Conservation (phyloP, 257 asterid genomes). For the Solanum appendiculatum region DNA sequence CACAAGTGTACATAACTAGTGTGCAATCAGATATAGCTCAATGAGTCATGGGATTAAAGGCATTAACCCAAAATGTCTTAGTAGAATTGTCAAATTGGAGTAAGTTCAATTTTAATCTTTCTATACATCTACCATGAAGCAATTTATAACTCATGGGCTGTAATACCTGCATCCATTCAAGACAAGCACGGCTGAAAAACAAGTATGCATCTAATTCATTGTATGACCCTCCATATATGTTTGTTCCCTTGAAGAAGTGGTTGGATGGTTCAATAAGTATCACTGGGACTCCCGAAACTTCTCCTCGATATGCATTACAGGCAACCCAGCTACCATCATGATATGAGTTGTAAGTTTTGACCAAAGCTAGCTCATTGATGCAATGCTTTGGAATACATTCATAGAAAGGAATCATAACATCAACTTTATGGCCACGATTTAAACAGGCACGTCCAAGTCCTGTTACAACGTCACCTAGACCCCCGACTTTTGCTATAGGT, state of each 20-base stretch:
- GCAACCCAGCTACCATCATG: slow-evolving; percentile 63
- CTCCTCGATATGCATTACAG: slow-evolving; percentile 53
- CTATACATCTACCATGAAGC: background rate
- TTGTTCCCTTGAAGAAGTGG: slow-evolving; percentile 66
- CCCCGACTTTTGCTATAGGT: slow-evolving; percentile 88
- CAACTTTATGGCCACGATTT: slow-evolving; percentile 62
- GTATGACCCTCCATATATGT: slow-evolving; percentile 83
- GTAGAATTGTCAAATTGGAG: background rate
- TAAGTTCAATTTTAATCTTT: background rate
- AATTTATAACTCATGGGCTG: background rate
- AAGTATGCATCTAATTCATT: slow-evolving; percentile 81
- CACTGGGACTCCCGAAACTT: slow-evolving; percentile 54
- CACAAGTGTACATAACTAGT: background rate
- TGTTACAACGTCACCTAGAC: slow-evolving; percentile 82
- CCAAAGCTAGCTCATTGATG: slow-evolving; percentile 36
- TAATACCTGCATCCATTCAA: slow-evolving; percentile 90
- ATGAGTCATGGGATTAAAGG: background rate
- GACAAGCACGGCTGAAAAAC: slow-evolving; percentile 85
- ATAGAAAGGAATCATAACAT: slow-evolving; percentile 72
- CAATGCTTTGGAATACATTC: slow-evolving; percentile 60
- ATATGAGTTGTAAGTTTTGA: slow-evolving; percentile 45
- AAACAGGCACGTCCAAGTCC: slow-evolving; percentile 76
- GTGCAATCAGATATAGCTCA: background rate
- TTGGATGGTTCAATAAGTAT: slow-evolving; percentile 60
- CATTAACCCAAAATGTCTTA: background rate